Conservation (phyloP, 2,329 filamentous ascomycete genomes). For the Xylariales sp. region DNA sequence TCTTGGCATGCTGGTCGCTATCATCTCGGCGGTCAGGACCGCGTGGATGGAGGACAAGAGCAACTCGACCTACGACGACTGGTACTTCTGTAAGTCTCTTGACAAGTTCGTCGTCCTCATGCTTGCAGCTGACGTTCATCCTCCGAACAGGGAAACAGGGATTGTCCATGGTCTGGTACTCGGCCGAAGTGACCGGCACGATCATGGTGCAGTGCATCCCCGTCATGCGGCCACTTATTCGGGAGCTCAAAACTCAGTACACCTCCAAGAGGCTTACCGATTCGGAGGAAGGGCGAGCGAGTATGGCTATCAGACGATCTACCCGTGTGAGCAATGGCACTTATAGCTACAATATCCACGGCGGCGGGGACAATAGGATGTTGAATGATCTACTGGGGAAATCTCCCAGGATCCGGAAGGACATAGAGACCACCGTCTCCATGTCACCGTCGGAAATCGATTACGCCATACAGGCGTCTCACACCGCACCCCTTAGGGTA, state of each 20-base stretch:
- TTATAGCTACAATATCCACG: neutral
- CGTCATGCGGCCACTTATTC: slow-evolving; percentile 4
- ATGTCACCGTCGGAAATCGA: slow-evolving; percentile 3
- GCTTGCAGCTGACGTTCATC: neutral
- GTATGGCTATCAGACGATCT: neutral
- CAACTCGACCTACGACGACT: slow-evolving; percentile 30
- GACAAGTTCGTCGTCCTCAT: neutral
- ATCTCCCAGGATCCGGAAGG: neutral
- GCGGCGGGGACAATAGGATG: neutral
- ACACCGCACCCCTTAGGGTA: slow-evolving; percentile 1
- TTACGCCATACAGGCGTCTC: slow-evolving; percentile 3
- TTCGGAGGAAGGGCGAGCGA: slow-evolving; percentile 1
- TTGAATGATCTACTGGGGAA: neutral
- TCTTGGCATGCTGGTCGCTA: slow-evolving; percentile 39
- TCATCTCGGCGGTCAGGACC: slow-evolving; percentile 43
- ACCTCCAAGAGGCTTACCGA: neutral
- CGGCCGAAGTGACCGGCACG: slow-evolving; percentile 4
- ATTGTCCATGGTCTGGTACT: slow-evolving; percentile 9
- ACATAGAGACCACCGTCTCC: neutral
- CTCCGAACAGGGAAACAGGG: slow-evolving; percentile 6
- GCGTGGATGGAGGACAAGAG: slow-evolving; percentile 45
- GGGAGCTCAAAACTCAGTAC: neutral
- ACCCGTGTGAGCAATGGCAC: neutral
- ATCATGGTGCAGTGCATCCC: slow-evolving; percentile 9
- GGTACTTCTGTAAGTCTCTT: slow-evolving; percentile 37